A percentile compares a stretch with the other conserved stretches of the same genome.
Evolutionary conservation across 306 rosid genomes (phyloP).

Genomic region (Glycine tomentella): DNA sequence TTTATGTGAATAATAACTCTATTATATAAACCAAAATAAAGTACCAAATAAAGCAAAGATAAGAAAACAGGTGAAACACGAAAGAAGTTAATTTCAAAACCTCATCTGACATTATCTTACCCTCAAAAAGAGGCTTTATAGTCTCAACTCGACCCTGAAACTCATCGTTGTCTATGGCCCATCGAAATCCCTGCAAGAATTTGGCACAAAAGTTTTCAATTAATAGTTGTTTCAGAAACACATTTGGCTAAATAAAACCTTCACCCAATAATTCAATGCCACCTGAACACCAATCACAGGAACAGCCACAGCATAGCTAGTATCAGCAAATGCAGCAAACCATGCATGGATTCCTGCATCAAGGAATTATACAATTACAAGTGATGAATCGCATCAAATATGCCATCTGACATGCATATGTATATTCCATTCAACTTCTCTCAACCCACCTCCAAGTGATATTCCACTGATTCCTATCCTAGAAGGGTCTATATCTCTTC

Average conservation of each 20-base stretch:
- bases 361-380: constrained; percentile 31
- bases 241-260: background rate
- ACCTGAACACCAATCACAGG: constrained; percentile 95
- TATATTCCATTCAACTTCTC: constrained; percentile 39
- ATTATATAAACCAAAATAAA: constrained; percentile 31
- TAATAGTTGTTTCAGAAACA: constrained; percentile 12
- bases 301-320: constrained; percentile 79
- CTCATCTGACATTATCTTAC: no score
- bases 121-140: constrained; percentile 52
- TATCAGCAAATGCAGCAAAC: constrained; percentile 62
- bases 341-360: constrained; percentile 92
- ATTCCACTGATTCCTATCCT: constrained; percentile 91
- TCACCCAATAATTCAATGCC: constrained; percentile 24
- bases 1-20: no score
- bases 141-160: constrained; percentile 83
- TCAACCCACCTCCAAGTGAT: constrained; percentile 93
- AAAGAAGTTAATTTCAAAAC: no score
- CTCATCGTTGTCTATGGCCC: constrained; percentile 58
- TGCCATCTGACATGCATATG: constrained; percentile 5
- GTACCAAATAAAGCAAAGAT: no score
- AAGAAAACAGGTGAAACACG: no score
- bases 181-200: constrained; percentile 49
- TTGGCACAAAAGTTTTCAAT: background rate
- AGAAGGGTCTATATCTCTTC: constrained; percentile 74
- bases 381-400: constrained; percentile 22